Evolutionary conservation across 805 yeast genomes (phyloP), one percentile per base, ranked within the genome.

Genomic region (Ogataea henricii): DNA sequence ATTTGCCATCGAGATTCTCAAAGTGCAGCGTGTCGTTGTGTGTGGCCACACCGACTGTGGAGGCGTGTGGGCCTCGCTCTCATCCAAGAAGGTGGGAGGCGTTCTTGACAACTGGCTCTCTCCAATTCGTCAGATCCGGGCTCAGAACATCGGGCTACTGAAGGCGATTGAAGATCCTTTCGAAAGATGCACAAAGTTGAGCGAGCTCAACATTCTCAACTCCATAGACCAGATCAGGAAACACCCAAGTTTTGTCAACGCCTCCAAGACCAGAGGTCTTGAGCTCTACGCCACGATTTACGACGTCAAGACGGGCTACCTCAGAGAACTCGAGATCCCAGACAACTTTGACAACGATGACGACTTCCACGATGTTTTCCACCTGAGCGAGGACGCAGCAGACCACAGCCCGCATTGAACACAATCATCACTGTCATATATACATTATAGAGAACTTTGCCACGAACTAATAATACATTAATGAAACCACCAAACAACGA

Each of bases 1-100:
- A 66, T 89, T 88, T 61, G 96, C 96, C 4, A 81, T 92, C 55
- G 90, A 88, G 55, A 89, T 85, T 12, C 74, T 91, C 51, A 85
- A 87, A 60, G 95, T 92, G 33, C 77, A 76, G 55, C 89, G 87
- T 62, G 82, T 91, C 44, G 77, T 91, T 46, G 86, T 91, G 5
- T 88, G 96, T 68, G 98, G 97, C 3, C 98, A 91, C 69, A 86
- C 94, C 26, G 96, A 89, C 66, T 91, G 98, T 74, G 97, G 96
- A 42, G 97, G 97, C 25, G 81, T 89, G 43, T 82, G 87, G 81
- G 89, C 96, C 18, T 82, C 90, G 7, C 69, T 91, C 40, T 75
- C 83, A 2, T 73, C 79, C 48, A 79, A 82, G 58, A 77, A 77
- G 56, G 72, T 83, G 27, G 90, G 90, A 27, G 83, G 85, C 23